phyloP scores from a whole-genome alignment of 2,329 filamentous ascomycete genomes.

The Leptosphaerulina australis region DNA sequence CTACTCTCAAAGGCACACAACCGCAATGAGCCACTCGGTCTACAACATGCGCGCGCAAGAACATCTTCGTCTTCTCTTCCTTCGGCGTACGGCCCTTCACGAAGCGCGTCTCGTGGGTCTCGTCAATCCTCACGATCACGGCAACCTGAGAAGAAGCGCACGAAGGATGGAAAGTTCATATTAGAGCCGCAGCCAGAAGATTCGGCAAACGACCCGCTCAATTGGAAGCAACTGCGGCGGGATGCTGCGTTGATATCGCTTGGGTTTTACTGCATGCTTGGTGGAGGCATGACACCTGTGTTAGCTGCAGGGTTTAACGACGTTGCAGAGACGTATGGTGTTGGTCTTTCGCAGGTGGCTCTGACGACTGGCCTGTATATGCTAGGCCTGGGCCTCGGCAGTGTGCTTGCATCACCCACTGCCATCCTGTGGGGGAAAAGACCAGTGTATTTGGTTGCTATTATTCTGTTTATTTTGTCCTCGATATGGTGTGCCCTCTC shows the following conservation, averaged over 20 bases:
- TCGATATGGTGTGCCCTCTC: conserved; percentile 87
- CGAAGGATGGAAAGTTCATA: conserved; percentile 80
- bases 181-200: conserved; percentile 92
- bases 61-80: conserved; percentile 61
- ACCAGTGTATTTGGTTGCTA: conserved; percentile 81
- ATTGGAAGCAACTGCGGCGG: conserved; percentile 84
- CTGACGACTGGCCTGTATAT: conserved; percentile 92
- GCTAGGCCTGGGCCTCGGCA: conserved; percentile 87
- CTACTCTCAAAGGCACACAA: conserved; percentile 62
- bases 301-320: conserved; percentile 88
- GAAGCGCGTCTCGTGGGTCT: conserved; percentile 29
- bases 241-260: conserved; percentile 80
- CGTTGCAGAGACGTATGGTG: conserved; percentile 69
- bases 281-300: conserved; percentile 89
- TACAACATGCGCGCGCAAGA: conserved; percentile 67
- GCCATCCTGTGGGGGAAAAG: conserved; percentile 91
- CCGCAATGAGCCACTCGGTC: conserved; percentile 66
- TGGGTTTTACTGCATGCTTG: conserved; percentile 91
- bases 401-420: conserved; percentile 83
- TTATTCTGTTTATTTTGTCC: conserved; percentile 76
- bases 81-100: conserved; percentile 31
- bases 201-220: conserved; percentile 86
- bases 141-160: conserved; percentile 69
- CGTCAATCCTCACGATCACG: conserved; percentile 33
- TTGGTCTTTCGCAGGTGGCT: conserved; percentile 75